Percentiles rank a stretch among this genome's conserved stretches.
phyloP scores from a whole-genome alignment of 176 grass and related monocot species.

The Saccharum officinarum region DNA sequence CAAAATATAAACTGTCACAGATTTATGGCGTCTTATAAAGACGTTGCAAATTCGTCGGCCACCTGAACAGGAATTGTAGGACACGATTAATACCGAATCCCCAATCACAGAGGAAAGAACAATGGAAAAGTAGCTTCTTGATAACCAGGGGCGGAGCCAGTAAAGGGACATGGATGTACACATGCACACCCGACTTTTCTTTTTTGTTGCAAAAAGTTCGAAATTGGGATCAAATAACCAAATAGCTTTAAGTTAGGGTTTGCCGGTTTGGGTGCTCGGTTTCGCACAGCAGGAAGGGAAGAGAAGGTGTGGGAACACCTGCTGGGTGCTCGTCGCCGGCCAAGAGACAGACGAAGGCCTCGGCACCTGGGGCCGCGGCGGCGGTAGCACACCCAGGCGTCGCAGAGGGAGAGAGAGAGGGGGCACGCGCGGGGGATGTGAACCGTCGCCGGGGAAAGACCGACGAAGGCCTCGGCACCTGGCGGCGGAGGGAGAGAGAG shows the following conservation, averaged over 20 bases:
- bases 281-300: neutral
- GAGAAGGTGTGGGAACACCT: neutral
- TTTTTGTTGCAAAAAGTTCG: neutral
- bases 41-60: neutral
- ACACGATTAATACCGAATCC: neutral
- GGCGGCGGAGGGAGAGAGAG: neutral
- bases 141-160: neutral
- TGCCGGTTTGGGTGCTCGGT: neutral
- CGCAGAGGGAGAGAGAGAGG: neutral
- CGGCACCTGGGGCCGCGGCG: neutral
- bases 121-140: neutral
- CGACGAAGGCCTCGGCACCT: neutral
- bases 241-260: neutral
- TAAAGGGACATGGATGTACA: neutral
- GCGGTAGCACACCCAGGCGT: neutral
- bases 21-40: neutral
- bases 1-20: neutral
- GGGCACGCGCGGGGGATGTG: neutral
- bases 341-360: neutral
- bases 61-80: conserved; percentile 29
- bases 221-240: neutral
- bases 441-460: neutral
- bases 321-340: neutral
- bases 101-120: neutral
- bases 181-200: neutral